Evolutionary conservation across 495 filamentous ascomycete species (phyloP), one percentile per base, ranked within the genome.

Genomic region (Daldinia vernicosa): DNA sequence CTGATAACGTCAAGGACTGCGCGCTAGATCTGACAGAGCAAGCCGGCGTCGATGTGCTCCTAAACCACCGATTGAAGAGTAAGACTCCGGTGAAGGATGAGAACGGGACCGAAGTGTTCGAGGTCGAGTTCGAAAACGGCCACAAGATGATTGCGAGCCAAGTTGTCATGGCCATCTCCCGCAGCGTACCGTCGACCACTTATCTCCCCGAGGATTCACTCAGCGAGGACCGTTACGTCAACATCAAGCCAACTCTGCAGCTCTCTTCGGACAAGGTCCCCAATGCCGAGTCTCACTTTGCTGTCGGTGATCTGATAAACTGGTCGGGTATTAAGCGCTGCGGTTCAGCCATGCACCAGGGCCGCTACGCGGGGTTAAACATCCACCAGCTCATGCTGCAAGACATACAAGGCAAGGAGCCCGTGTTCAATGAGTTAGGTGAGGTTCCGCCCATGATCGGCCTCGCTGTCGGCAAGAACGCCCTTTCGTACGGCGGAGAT

Each of bases 281-380:
- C n/a, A 88, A 90, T 63, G 71, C 83, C 12, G 69, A 70, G 1
- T 74, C 80, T 45, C 90, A 92, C 75, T 90, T 87, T 66, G 89
- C 88, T n/a, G 78, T 83, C 32, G 81, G 85, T 56, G 79, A 87
- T 71, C 52, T 89, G 67, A 84, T 81, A 37, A 76, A 80, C 68
- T 91, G 89, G 90, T 83, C 85, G 0, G 90, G 89, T 22, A 92
- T 91, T 78, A 91, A 90, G 79, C 85, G 90, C 30, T 91, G 88
- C 73, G 90, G 90, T 30, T 84, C 78, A 4, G 90, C 90, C 12
- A 88, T 93, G 84, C 84, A 89, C 60, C 87, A 88, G 84, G 90
- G 89, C 14, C 83, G 86, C 35, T 82, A 82, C 61, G 87, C 87
- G 2, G 90, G 84, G 0, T 67, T 79, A 26, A 92, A 92, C 69